Evolutionary conservation across 768 basidiomycete genomes (phyloP).

Genomic region (Calocybe cyanea): DNA sequence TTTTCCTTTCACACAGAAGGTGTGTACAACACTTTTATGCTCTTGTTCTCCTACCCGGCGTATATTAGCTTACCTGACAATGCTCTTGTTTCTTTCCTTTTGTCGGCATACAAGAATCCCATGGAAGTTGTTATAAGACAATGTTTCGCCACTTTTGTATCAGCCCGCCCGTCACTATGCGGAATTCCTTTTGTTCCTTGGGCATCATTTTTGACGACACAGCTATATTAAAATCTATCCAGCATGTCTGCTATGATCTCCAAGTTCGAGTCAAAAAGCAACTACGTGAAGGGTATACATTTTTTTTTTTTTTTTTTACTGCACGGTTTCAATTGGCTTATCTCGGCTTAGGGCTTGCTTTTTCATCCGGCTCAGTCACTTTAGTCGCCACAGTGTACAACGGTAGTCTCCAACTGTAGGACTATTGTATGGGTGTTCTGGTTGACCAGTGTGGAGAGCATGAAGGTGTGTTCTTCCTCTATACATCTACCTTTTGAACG

Average conservation of each 20-base stretch:
- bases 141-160: too few species aligned
- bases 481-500: not conserved
- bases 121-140: too few species aligned
- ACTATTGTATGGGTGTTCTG: constrained; percentile 98
- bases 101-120: too few species aligned
- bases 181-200: constrained; percentile 6
- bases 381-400: constrained; percentile 96
- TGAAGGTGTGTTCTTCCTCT: constrained; percentile 63
- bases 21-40: too few species aligned
- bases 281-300: constrained; percentile 91
- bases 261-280: constrained; percentile 99
- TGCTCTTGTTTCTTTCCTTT: too few species aligned
- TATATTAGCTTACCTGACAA: too few species aligned
- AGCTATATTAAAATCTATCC: constrained; percentile 13
- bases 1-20: too few species aligned
- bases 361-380: constrained; percentile 94
- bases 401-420: constrained; percentile 98
- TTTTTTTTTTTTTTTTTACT: constrained; percentile 5
- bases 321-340: constrained; percentile 13
- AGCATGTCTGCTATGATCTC: constrained; percentile 90
- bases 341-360: constrained; percentile 65
- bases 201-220: constrained; percentile 8
- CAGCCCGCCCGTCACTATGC: too few species aligned
- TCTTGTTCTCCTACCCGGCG: too few species aligned
- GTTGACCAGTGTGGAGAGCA: constrained; percentile 99